Conservation (phyloP, 2,329 filamentous ascomycete species). For the Amesomyces nigricolor region DNA sequence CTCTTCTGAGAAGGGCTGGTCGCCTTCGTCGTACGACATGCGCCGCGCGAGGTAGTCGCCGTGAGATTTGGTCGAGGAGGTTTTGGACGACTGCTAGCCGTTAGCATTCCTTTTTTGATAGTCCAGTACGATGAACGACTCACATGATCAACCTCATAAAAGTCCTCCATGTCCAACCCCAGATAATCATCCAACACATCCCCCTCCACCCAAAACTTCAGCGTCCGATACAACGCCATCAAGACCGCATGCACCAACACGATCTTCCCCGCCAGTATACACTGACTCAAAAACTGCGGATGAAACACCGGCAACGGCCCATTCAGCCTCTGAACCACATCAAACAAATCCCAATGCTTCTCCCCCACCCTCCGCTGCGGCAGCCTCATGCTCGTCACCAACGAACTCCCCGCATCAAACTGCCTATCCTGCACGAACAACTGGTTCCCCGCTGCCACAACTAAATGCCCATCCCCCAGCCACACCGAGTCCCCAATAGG, state of each 20-base stretch:
- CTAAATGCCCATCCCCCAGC: slow-evolving; percentile 77
- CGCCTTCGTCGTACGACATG: slow-evolving; percentile 44
- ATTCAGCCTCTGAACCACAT: slow-evolving; percentile 77
- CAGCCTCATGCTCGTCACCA: slow-evolving; percentile 49
- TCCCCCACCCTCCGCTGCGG: slow-evolving; percentile 42
- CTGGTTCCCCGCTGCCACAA: slow-evolving; percentile 87
- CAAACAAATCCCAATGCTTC: slow-evolving; percentile 63
- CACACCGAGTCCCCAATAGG: slow-evolving; percentile 91
- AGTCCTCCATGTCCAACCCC: slow-evolving; percentile 56
- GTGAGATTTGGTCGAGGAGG: slow-evolving; percentile 29
- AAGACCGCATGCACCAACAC: slow-evolving; percentile 66
- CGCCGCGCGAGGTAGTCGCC: slow-evolving; percentile 36
- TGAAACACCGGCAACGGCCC: slow-evolving; percentile 86
- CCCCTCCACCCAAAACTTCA: slow-evolving; percentile 80
- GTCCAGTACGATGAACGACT: slow-evolving; percentile 16
- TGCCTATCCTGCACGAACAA: slow-evolving; percentile 76
- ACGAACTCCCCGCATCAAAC: slow-evolving; percentile 58
- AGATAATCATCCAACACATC: slow-evolving; percentile 76
- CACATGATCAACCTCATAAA: slow-evolving; percentile 41
- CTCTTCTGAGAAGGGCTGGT: slow-evolving; percentile 64
- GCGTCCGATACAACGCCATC: slow-evolving; percentile 62
- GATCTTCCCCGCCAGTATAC: slow-evolving; percentile 74
- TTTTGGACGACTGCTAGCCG: slow-evolving; percentile 13
- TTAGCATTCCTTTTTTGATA: not conserved
- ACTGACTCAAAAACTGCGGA: slow-evolving; percentile 83